Percentiles rank a stretch among this genome's conserved stretches.
Evolutionary conservation across 345 rosid species (phyloP).

Genomic region (Boechera stricta): DNA sequence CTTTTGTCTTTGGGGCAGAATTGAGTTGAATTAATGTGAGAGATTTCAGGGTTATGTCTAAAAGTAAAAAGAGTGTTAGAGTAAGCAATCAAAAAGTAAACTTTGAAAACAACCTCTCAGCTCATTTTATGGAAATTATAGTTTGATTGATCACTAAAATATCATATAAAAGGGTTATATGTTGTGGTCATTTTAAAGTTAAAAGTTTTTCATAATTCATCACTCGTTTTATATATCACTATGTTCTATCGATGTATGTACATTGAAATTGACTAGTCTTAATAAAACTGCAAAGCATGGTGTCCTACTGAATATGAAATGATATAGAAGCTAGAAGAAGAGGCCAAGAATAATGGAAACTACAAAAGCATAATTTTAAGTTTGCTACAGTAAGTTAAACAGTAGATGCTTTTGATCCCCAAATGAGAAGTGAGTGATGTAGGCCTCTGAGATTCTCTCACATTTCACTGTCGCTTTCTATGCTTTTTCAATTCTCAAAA

Average conservation of each 20-base stretch:
- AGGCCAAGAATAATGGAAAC: constrained; percentile 38
- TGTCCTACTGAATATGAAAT: constrained; percentile 38
- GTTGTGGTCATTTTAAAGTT: constrained; percentile 34
- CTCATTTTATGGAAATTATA: constrained; percentile 23
- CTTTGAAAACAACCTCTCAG: constrained; percentile 41
- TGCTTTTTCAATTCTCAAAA: background rate
- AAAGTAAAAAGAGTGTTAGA: constrained; percentile 21
- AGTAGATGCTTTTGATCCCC: constrained; percentile 40
- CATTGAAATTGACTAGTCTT: constrained; percentile 40
- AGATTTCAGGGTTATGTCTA: constrained; percentile 15
- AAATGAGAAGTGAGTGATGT: constrained; percentile 37
- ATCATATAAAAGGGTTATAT: background rate
- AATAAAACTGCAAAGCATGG: constrained; percentile 20
- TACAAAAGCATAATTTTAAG: constrained; percentile 39
- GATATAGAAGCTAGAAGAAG: constrained; percentile 37
- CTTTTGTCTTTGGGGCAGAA: constrained; percentile 28
- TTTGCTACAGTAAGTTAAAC: constrained; percentile 32
- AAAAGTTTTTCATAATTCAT: constrained; percentile 30
- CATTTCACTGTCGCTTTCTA: constrained; percentile 29
- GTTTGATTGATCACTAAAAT: constrained; percentile 1
- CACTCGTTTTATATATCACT: constrained; percentile 25
- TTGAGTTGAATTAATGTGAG: constrained; percentile 8
- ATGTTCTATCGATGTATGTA: constrained; percentile 1
- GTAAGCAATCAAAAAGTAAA: constrained; percentile 22
- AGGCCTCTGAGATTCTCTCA: constrained; percentile 37